phyloP scores from a whole-genome alignment of 108 stramenopile species.

The Schizochytrium sp. region DNA sequence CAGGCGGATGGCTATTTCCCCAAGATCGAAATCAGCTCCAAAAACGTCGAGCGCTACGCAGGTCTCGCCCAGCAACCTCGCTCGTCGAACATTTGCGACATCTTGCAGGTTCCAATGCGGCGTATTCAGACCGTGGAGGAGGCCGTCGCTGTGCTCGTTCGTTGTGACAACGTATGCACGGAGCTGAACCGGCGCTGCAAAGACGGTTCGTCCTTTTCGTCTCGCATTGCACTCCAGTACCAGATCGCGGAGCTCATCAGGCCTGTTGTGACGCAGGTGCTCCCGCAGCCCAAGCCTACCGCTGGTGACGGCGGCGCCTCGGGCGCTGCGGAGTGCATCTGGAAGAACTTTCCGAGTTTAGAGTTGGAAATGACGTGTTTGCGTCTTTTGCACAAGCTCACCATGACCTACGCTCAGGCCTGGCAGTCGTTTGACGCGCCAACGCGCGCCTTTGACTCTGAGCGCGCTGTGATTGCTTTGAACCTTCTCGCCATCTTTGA shows the following conservation, averaged over 20 bases:
- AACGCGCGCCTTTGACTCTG: conserved; percentile 13
- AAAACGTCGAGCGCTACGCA: not conserved
- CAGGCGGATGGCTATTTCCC: not conserved
- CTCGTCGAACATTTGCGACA: not conserved
- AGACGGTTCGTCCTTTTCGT: conserved; percentile 6
- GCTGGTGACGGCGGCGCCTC: not conserved
- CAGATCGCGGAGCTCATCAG: conserved; percentile 20
- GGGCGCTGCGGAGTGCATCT: not conserved
- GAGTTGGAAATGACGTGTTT: not conserved
- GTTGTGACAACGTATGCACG: not conserved
- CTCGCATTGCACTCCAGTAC: conserved; percentile 22
- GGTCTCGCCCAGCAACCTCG: not conserved
- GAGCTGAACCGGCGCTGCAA: conserved; percentile 5
- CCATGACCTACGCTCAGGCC: not conserved
- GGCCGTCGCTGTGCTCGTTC: not conserved
- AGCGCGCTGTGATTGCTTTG: not conserved
- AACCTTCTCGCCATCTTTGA: not conserved
- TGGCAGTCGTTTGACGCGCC: not conserved
- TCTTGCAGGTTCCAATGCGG: not conserved
- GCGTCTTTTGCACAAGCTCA: not conserved
- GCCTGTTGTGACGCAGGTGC: conserved; percentile 25
- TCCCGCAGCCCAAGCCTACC: not conserved
- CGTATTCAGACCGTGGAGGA: not conserved
- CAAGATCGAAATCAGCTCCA: not conserved
- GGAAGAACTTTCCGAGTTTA: not conserved